Evolutionary conservation across 768 basidiomycete genomes (phyloP).

Genomic region (Agrocybe praecox): DNA sequence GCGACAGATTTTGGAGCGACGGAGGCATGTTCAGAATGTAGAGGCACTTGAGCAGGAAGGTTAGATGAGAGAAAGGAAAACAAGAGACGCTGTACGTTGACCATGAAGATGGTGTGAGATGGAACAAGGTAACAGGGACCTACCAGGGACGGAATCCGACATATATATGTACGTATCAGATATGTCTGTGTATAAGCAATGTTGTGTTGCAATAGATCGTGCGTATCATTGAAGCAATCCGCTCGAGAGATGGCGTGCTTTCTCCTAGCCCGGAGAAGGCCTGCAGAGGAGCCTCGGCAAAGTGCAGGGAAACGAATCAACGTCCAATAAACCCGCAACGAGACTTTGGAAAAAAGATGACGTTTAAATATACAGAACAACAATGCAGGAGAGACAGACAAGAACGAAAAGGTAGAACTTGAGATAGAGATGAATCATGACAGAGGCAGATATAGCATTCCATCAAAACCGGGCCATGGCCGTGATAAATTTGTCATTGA

Average conservation of each 20-base stretch:
- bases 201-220: constrained; percentile 10
- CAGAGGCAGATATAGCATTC: constrained; percentile 4
- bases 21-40: constrained; percentile 8
- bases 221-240: constrained; percentile 18
- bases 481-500: constrained; percentile 9
- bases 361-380: background rate
- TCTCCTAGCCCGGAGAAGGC: constrained; percentile 1
- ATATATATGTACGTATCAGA: background rate
- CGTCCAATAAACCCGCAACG: background rate
- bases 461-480: constrained; percentile 5
- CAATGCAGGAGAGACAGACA: background rate
- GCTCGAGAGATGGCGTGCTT: constrained; percentile 7
- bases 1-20: constrained; percentile 47
- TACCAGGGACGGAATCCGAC: background rate
- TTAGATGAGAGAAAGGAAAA: constrained; percentile 14
- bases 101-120: constrained; percentile 18
- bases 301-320: background rate
- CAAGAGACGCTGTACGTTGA: constrained; percentile 22
- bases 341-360: background rate
- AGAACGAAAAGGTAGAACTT: background rate
- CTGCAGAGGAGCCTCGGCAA: background rate
- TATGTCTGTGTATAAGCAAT: constrained; percentile 5
- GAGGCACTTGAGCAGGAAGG: constrained; percentile 18
- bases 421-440: background rate
- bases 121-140: background rate